A percentile compares a stretch with the other conserved stretches of the same genome.
These are phyloP conservation scores for Phytophthora pini DNA, from an alignment of 352 stramenopile genomes.

Conservation along the genomic window DNA sequence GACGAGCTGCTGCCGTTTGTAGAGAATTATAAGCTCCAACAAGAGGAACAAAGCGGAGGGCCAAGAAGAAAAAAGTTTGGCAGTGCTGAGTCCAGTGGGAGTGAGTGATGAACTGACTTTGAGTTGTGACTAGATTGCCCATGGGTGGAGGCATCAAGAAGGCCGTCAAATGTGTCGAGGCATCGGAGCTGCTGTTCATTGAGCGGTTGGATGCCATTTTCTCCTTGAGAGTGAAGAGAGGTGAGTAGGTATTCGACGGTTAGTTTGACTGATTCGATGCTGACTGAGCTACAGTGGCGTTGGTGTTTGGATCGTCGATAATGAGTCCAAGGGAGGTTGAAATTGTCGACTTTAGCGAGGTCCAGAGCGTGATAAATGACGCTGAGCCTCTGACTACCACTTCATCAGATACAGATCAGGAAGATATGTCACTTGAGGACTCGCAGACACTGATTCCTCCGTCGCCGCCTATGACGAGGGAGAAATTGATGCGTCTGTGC, in stretches of 20 bases:
- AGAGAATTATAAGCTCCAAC: constrained; percentile 21
- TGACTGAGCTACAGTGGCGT: constrained; percentile 45
- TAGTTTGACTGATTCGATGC: constrained; percentile 1
- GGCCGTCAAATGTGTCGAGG: constrained; percentile 53
- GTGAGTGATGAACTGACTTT: neutral
- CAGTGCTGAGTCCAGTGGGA: neutral
- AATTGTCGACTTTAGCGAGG: constrained; percentile 51
- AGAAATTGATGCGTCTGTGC: constrained; percentile 54
- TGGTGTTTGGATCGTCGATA: constrained; percentile 66
- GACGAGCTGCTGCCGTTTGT: constrained; percentile 52
- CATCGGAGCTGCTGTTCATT: constrained; percentile 38
- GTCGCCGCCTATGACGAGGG: constrained; percentile 25
- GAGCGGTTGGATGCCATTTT: constrained; percentile 46
- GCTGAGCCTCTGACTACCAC: neutral
- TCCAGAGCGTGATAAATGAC: neutral
- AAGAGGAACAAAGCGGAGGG: constrained; percentile 13
- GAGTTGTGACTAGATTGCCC: constrained; percentile 23
- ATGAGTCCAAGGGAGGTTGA: constrained; percentile 61
- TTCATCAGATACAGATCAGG: constrained; percentile 20
- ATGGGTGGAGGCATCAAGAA: constrained; percentile 49
- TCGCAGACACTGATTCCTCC: neutral
- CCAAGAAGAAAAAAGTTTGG: constrained; percentile 15
- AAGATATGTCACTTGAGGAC: constrained; percentile 24
- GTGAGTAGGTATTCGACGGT: constrained; percentile 6
- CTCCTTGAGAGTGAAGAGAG: constrained; percentile 40